phyloP scores from a whole-genome alignment of 208 protist species.

The Vickermania ingenoplastis region DNA sequence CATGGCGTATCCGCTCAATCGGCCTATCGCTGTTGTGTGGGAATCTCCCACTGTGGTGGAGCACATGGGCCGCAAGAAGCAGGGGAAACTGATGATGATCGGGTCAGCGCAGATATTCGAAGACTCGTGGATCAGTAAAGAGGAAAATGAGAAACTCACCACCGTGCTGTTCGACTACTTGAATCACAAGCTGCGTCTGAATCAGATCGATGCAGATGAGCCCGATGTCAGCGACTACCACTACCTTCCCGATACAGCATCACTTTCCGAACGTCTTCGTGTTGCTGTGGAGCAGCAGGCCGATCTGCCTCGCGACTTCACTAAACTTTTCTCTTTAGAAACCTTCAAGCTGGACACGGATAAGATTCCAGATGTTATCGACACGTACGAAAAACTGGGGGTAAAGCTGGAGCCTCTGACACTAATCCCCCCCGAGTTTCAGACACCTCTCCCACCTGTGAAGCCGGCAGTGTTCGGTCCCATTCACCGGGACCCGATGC shows the following conservation, averaged over 20 bases:
- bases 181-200: constrained; percentile 78
- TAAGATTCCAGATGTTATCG: constrained; percentile 89
- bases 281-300: constrained; percentile 94
- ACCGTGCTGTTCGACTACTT: constrained; percentile 86
- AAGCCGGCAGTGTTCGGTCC: constrained; percentile 91
- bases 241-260: constrained; percentile 91
- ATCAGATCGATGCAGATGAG: constrained; percentile 92
- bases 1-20: constrained; percentile 93
- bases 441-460: constrained; percentile 91
- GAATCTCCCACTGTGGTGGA: constrained; percentile 59
- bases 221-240: constrained; percentile 93
- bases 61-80: constrained; percentile 60
- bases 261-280: constrained; percentile 85
- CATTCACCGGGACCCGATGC: constrained; percentile 85
- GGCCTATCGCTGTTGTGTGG: constrained; percentile 83
- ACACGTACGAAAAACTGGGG: constrained; percentile 83
- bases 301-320: constrained; percentile 93
- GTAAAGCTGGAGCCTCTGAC: constrained; percentile 93
- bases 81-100: constrained; percentile 87
- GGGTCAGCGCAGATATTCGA: constrained; percentile 88
- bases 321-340: constrained; percentile 86
- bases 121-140: constrained; percentile 90
- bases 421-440: constrained; percentile 93
- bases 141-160: constrained; percentile 88
- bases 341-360: constrained; percentile 93